Conservation (phyloP, 164 flowering plant genomes). For the Aristolochia contorta region DNA sequence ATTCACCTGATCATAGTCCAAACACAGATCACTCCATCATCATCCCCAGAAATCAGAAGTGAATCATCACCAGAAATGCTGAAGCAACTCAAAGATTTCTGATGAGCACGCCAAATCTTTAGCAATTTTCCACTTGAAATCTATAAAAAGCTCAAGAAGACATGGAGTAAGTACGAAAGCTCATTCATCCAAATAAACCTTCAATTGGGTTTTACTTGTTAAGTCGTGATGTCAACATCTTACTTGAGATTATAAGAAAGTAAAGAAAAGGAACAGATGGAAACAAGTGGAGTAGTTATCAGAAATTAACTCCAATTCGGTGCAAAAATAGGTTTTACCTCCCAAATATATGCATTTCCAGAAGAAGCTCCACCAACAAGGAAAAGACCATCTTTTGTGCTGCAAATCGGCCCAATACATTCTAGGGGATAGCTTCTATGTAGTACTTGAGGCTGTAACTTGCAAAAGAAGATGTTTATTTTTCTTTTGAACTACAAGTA, state of each 20-base stretch:
- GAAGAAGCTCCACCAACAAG: constrained; percentile 48
- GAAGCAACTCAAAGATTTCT: too few relatives aligned
- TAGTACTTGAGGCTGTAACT: constrained; percentile 31
- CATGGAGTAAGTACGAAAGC: too few relatives aligned
- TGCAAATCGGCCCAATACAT: constrained; percentile 41
- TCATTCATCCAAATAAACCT: too few relatives aligned
- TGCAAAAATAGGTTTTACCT: constrained; percentile 21
- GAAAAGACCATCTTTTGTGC: constrained; percentile 40
- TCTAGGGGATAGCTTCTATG: constrained; percentile 41
- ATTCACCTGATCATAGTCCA: not conserved
- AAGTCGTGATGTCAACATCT: too few relatives aligned
- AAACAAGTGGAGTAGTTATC: not conserved
- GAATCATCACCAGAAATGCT: too few relatives aligned
- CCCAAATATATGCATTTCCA: constrained; percentile 53
- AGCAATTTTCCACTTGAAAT: too few relatives aligned
- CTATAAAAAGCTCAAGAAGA: too few relatives aligned
- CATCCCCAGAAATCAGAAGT: not conserved
- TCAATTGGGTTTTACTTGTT: too few relatives aligned
- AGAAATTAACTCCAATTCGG: not conserved
- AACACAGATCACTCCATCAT: not conserved
- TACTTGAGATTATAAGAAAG: too few relatives aligned
- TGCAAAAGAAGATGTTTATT: not conserved
- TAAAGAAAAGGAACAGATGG: too few relatives aligned
- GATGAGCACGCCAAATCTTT: too few relatives aligned
- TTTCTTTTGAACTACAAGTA: not conserved